Percentiles rank a stretch among this genome's conserved stretches.
Conservation (phyloP, 192 early-diverging fungal genomes). For the Coemansia guatemalensis region DNA sequence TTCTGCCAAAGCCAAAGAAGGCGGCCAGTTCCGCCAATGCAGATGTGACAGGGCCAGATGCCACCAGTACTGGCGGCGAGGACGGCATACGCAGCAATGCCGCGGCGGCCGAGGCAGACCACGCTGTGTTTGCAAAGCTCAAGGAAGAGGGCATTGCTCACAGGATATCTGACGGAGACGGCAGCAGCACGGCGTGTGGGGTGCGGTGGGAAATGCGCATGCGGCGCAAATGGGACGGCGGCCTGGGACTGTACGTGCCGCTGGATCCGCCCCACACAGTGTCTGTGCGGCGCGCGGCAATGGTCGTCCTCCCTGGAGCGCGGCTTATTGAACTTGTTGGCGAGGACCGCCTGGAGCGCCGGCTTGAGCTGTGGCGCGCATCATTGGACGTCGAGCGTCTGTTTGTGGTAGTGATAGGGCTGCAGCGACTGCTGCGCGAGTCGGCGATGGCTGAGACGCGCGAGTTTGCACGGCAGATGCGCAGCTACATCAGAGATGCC, state of each 20-base stretch:
- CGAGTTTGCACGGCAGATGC: slow-evolving; percentile 46
- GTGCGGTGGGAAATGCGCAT: slow-evolving; percentile 33
- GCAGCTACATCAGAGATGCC: slow-evolving; percentile 16
- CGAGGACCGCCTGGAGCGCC: background rate
- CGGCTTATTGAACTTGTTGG: slow-evolving; percentile 21
- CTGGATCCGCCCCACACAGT: background rate
- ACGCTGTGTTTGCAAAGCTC: background rate
- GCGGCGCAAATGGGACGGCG: slow-evolving; percentile 31
- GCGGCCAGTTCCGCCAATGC: background rate
- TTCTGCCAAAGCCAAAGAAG: slow-evolving; percentile 4
- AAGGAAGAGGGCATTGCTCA: background rate
- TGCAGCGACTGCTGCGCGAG: slow-evolving; percentile 18
- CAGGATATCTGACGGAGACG: background rate
- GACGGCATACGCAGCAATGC: background rate
- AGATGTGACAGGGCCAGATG: background rate
- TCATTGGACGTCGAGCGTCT: slow-evolving; percentile 19
- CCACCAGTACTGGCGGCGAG: background rate
- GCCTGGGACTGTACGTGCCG: slow-evolving; percentile 26
- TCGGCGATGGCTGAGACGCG: slow-evolving; percentile 19
- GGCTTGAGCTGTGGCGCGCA: slow-evolving; percentile 40
- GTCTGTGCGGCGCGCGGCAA: slow-evolving; percentile 11
- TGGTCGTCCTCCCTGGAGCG: slow-evolving; percentile 24
- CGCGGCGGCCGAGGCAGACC: background rate
- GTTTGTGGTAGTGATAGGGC: slow-evolving; percentile 34
- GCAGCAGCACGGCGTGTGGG: background rate